Conservation (phyloP, 208 protist species). For the Naegleria fowleri region DNA sequence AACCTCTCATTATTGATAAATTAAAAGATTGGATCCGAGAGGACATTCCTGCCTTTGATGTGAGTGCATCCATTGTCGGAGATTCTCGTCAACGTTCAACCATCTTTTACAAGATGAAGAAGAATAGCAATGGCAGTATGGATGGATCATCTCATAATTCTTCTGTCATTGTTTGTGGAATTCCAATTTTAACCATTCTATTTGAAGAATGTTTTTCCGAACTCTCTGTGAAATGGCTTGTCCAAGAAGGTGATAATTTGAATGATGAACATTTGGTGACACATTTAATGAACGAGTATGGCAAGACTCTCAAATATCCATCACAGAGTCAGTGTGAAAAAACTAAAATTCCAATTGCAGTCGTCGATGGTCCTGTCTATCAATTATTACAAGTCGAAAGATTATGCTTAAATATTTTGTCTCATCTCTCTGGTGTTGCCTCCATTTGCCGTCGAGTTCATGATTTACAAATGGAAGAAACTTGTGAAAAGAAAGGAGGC, state of each 20-base stretch:
- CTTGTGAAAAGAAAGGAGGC: neutral
- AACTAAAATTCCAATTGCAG: constrained; percentile 36
- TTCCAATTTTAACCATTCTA: constrained; percentile 60
- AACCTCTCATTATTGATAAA: neutral
- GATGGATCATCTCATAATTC: constrained; percentile 32
- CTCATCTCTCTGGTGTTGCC: constrained; percentile 54
- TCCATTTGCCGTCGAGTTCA: constrained; percentile 35
- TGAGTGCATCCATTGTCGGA: constrained; percentile 65
- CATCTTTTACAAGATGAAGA: constrained; percentile 51
- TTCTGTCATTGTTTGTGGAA: constrained; percentile 53
- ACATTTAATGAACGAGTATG: neutral
- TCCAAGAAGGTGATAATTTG: constrained; percentile 51
- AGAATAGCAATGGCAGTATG: constrained; percentile 12
- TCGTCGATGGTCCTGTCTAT: constrained; percentile 38
- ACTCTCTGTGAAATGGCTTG: constrained; percentile 56
- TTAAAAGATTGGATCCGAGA: constrained; percentile 49
- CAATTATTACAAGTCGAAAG: constrained; percentile 63
- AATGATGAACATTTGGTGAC: neutral
- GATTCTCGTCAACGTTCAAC: constrained; percentile 40
- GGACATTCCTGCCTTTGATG: constrained; percentile 71
- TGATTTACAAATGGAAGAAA: constrained; percentile 8
- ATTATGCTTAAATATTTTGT: constrained; percentile 63
- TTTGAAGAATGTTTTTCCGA: constrained; percentile 45
- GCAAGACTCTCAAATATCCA: constrained; percentile 27
- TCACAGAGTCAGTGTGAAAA: neutral